Base-by-base conservation (phyloP, 306 rosid species). In the Cucurbita moschata region DNA sequence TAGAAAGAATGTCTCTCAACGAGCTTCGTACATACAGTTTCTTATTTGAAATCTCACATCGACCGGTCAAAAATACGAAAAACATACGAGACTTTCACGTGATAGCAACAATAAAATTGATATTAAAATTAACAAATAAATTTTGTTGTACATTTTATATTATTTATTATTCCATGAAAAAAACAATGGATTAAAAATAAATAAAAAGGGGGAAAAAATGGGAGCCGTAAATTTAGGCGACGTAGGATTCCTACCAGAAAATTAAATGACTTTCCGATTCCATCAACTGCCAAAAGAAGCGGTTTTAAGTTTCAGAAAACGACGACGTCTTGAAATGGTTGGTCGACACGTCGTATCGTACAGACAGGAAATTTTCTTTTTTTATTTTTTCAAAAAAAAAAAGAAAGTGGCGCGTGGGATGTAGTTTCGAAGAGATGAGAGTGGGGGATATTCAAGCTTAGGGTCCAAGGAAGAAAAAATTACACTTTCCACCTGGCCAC, bases 401-500 rank as follows among this genome's bases (percentile, higher is more conserved):
- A 37, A 37, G 46, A 16, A 14, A 14, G 54, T 50, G 40, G 72
- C 40, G 72, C 73, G 73, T 67, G 73, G 11, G 3, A 5, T 19
- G 55, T 19, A 67, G 10, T 46, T 23, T 12, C 19, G n/a, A 7
- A 11, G n/a, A 67, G 16, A 26, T 23, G 73, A 67, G 73, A 67
- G 42, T 67, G 73, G 73, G 49, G 52, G 18, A 66, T 19, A 18
- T 5, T 19, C 51, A 40, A 42, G 71, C 71, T 67, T 66, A 3
- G 72, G 5, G 13, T 21, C 54, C 19, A 46, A 68, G 57, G 21
- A 14, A 69, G 58, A 49, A 69, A 69, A 53, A 53, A 72, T 9
- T 37, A 30, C 38, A 72, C 75, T 71, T 72, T 72, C 75, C 75
- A 53, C 63, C 38, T 72, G 44, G 73, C 58, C 65, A 40, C 76